Evolutionary conservation across 257 asterid genomes (phyloP).

Genomic region (Solanum ossicruentum): DNA sequence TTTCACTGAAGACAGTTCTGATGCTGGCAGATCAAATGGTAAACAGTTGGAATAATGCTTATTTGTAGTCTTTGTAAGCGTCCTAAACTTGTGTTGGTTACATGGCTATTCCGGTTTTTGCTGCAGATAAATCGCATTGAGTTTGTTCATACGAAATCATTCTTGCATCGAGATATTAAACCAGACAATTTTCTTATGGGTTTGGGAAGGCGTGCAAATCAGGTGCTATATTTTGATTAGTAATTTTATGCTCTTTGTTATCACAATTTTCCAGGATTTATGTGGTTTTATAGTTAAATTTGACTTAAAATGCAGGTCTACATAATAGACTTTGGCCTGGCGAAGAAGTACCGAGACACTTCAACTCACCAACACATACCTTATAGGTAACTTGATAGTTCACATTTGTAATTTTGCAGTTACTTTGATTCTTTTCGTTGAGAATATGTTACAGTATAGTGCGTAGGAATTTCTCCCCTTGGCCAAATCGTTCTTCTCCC

Average conservation of each 20-base stretch:
- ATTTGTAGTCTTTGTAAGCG: neutral
- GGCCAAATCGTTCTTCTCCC: neutral
- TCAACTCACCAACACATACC: conserved; percentile 82
- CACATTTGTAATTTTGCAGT: neutral
- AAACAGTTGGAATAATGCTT: neutral
- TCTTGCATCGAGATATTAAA: conserved; percentile 94
- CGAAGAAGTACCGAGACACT: conserved; percentile 88
- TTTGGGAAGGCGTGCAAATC: conserved; percentile 94
- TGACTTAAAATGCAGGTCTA: conserved; percentile 50
- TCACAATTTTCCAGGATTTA: neutral
- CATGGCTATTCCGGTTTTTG: neutral
- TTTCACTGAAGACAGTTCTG: conserved; percentile 91
- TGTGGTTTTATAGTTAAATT: neutral
- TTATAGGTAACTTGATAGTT: conserved; percentile 52
- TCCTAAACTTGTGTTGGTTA: neutral
- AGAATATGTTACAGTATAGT: neutral
- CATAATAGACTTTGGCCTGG: conserved; percentile 89
- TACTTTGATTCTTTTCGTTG: neutral
- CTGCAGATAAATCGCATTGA: conserved; percentile 92
- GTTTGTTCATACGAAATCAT: conserved; percentile 83
- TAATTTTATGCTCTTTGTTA: neutral
- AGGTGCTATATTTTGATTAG: conserved; percentile 29
- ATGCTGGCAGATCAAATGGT: conserved; percentile 99
- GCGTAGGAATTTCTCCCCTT: neutral
- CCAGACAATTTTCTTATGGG: conserved; percentile 99